Base-by-base conservation (phyloP, 2,329 filamentous ascomycete genomes). In the Mariannaea sp. region DNA sequence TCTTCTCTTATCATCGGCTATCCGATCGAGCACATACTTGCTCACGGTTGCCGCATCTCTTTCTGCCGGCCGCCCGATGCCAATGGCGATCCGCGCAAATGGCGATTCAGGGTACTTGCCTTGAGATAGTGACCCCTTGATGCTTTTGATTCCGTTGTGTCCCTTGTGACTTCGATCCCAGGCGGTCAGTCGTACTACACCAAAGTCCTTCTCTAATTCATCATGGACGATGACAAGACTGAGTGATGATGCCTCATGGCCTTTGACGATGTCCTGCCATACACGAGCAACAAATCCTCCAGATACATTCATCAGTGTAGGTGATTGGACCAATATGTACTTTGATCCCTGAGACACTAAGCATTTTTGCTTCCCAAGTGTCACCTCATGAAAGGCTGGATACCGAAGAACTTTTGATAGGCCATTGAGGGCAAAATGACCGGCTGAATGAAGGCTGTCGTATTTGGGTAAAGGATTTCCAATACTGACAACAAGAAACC, bases 361-460 rank as follows among this genome's bases (percentile, higher is more conserved):
- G 46, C 80, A 80, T 3, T 79, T 69, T 43, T 84, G 77, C 27
- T 81, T 77, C 47, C 81, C 81, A 77, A 67, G 75, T 68, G 45
- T 74, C 47, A 65, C 70, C 60, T 69, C 75, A 17, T 66, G 67
- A 65, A 88, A 85, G 0, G 73, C 50, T 0, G 84, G 77, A 58
- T 83, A 77, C 3, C 59, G 56, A 4, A 74, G 62, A 12, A 68
- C 63, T 13, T 73, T 76, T 16, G 80, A 77, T 7, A 93, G 74
- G 2, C 81, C 77, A 48, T 82, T 77, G 60, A 96, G 82, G 39
- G 91, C 82, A 50, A 85, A 82, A 75, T 97, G 93, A 9, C 92
- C 94, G 12, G 92, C 91, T 19, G 87, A 92, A 74, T 97, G 94
- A 7, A 93, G 85, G 16, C 90, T 95, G 58, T 87, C 80, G 60